Base-by-base conservation (phyloP, 2,329 filamentous ascomycete species). In the Cytospora piceicola region DNA sequence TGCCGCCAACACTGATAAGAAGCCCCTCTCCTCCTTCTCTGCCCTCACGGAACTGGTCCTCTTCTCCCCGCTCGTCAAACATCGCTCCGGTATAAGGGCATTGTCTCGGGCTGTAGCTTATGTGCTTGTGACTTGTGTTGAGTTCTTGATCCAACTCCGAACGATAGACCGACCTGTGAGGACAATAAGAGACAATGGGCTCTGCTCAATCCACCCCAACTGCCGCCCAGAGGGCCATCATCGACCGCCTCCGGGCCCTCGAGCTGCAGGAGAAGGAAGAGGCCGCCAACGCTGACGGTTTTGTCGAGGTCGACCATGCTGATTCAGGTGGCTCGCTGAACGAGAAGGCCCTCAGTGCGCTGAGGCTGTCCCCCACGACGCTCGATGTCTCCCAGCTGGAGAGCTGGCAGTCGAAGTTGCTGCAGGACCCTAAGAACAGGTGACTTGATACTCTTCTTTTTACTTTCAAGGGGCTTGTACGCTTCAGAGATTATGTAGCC, bases 401-500 rank as follows among this genome's bases (percentile, higher is more conserved):
- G 65, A 75, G 82, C 57, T 90, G 89, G 88, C 86, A 90, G 76
- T 80, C 82, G 58, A 78, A 83, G 70, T 78, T 91, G 39, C 80
- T 92, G 68, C 77, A 83, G 56, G 87, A 91, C 72, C 85, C 89
- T 22, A 88, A 88, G 78, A 88, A 84, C 80, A 87, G 85, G 88
- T 88, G 69, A 70, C 73, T 67, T 20, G 42, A 2, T 29, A 29
- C 27, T 29, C 5, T 5, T 29, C 27, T n/a, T n/a, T n/a, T n/a
- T n/a, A n/a, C n/a, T n/a, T n/a, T n/a, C n/a, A n/a, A n/a, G n/a
- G n/a, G n/a, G n/a, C n/a, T n/a, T n/a, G n/a, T n/a, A n/a, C n/a
- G n/a, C n/a, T n/a, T n/a, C n/a, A n/a, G n/a, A n/a, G n/a, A n/a
- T n/a, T n/a, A n/a, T n/a, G n/a, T n/a, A n/a, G n/a, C 9, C 30